Base-by-base conservation (phyloP, 202 grass and related monocot genomes). In the Brachypodium distachyon region DNA sequence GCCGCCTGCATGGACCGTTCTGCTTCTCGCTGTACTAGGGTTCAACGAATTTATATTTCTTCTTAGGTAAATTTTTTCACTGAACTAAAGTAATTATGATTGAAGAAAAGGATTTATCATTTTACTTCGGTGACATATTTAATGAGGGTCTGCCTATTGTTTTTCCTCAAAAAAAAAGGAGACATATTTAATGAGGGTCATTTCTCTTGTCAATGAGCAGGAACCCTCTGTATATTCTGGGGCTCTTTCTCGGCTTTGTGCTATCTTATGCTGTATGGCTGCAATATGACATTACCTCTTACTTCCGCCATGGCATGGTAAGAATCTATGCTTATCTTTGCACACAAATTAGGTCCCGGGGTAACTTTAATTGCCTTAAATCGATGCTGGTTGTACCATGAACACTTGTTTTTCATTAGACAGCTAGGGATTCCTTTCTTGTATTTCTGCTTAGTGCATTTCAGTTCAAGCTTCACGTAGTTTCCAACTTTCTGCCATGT, bases 41-140 rank as follows among this genome's bases (percentile, higher is more conserved):
- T 97, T 87, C 83, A 91, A 97, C 70, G 93, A 93, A 67, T 81
- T 91, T 66, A 84, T 93, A 86, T 89, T 93, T 70, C 73, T 97
- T 91, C 73, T 93, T 26, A 93, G 93, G 93, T 97, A 60, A n/a
- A 74, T 67, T 49, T 29, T 85, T 57, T 49, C 22, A 55, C n/a
- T 19, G 48, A 62, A 66, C 50, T 75, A 21, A 47, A 28, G 37
- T 80, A 23, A 17, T 54, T 72, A 18, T 86, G 18, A 32, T 44
- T 40, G 18, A 80, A 60, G n/a, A n/a, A n/a, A n/a, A n/a, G n/a
- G n/a, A n/a, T n/a, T n/a, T n/a, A n/a, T n/a, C n/a, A n/a, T n/a
- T n/a, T n/a, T n/a, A n/a, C n/a, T n/a, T n/a, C n/a, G n/a, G n/a
- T n/a, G n/a, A n/a, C n/a, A n/a, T n/a, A n/a, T n/a, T n/a, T n/a